phyloP scores from a whole-genome alignment of 371 early-diverging fungal genomes.

The Syncephalastrum contaminatum region DNA sequence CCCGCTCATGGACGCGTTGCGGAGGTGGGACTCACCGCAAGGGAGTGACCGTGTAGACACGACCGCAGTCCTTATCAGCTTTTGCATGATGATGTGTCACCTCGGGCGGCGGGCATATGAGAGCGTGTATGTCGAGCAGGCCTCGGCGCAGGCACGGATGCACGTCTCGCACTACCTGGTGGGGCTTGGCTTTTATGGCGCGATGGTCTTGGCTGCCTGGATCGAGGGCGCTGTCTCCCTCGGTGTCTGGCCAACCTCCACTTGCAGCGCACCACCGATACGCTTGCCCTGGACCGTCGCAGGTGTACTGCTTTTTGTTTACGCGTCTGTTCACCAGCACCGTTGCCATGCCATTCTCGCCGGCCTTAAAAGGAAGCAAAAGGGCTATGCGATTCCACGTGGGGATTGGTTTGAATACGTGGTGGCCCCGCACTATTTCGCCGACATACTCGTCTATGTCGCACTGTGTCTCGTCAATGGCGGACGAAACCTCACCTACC shows the following conservation, averaged over 20 bases:
- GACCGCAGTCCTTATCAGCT: conserved; percentile 19
- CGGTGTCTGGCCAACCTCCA: conserved; percentile 16
- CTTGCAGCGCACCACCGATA: background rate
- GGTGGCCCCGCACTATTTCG: conserved; percentile 71
- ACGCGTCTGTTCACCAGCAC: conserved; percentile 65
- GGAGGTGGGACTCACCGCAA: conserved; percentile 19
- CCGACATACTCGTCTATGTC: conserved; percentile 75
- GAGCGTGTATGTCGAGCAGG: conserved; percentile 55
- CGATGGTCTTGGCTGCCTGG: conserved; percentile 51
- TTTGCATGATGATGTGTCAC: conserved; percentile 27
- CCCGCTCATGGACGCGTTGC: conserved; percentile 16
- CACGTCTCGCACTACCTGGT: conserved; percentile 66
- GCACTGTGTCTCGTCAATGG: conserved; percentile 37
- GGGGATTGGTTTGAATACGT: conserved; percentile 73
- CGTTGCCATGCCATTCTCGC: conserved; percentile 67
- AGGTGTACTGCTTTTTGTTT: conserved; percentile 33
- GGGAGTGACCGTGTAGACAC: conserved; percentile 19
- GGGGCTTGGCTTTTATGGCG: conserved; percentile 70
- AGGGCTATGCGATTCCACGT: conserved; percentile 56
- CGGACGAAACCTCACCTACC: conserved; percentile 28
- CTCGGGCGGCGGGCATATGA: conserved; percentile 65
- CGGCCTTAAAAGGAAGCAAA: conserved; percentile 38
- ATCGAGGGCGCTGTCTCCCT: conserved; percentile 37
- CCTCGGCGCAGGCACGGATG: conserved; percentile 58
- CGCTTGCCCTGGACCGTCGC: conserved; percentile 1